A percentile compares a stretch with the other conserved stretches of the same genome.
Conservation (phyloP, 2,329 filamentous ascomycete species). For the Fusarium sp. region DNA sequence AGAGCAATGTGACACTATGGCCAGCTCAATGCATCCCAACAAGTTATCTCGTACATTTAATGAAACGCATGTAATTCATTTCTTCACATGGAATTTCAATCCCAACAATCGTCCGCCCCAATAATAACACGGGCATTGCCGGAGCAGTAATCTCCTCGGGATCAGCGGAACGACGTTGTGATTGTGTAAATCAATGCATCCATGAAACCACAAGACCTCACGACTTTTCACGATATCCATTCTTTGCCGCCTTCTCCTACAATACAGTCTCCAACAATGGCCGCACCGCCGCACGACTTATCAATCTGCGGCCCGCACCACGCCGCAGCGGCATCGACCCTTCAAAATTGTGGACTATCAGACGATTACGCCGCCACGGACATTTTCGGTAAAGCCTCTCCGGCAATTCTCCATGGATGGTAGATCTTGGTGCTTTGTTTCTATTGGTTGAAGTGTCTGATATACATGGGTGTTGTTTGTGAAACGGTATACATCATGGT, state of each 20-base stretch:
- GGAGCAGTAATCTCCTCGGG: not conserved
- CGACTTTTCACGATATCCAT: not conserved
- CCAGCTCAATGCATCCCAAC: not conserved
- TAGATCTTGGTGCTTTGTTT: not conserved
- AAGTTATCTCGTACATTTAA: accelerated
- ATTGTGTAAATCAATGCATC: not conserved
- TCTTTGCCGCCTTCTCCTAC: not conserved
- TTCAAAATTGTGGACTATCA: constrained; percentile 16
- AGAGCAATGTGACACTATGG: not conserved
- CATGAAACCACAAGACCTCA: not conserved
- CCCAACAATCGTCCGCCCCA: not conserved
- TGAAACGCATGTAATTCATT: not conserved
- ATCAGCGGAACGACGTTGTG: not conserved
- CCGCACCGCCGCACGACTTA: constrained; percentile 2
- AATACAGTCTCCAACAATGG: too few species aligned
- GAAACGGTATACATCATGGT: not conserved
- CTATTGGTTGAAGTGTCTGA: not conserved
- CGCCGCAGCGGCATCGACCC: constrained; percentile 15
- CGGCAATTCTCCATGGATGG: not conserved
- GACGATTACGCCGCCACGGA: not conserved
- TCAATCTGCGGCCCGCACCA: constrained; percentile 20
- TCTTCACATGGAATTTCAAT: not conserved
- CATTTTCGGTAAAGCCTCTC: not conserved
- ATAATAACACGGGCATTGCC: not conserved
- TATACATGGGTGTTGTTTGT: not conserved